Base-by-base conservation (phyloP, 805 yeast genomes). In the Starmerella davenportii region DNA sequence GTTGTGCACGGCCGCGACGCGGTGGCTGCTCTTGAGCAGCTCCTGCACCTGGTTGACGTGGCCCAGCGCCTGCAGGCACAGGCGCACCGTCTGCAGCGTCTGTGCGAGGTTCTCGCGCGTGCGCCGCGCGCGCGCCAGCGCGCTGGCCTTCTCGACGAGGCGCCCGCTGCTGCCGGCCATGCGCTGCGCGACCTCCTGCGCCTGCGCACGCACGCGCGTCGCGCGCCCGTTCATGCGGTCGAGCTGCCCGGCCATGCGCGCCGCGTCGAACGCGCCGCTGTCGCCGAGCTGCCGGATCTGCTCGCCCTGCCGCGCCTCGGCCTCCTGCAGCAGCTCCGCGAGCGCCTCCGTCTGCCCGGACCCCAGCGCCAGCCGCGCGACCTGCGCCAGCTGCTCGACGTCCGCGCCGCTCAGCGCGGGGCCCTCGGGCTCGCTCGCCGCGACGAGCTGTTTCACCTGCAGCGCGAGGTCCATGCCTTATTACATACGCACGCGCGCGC, bases 41-140 rank as follows among this genome's bases (percentile, higher is more conserved):
- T 79, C 85, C 53, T 82, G 81, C 36, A 84, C 79, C 51, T 75
- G 79, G 58, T 84, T 85, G 14, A 93, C 79, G 48, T 79, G 68
- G 51, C 85, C 93, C 39, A 87, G 64, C 8, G 85, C 85, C 46
- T 78, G 82, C 19, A 85, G 63, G 47, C 93, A 78, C 36, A 74
- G 66, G 39, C 69, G 72, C 27, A 87, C 70, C 17, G 81, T 72
- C 30, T 69, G 65, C 5, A 70, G 70, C 0, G 93, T 76, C 47
- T 79, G 81, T 38, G 70, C 69, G 43, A 87, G 75, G 53, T 79
- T 79, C 37, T 62, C 61, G 15, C 73, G 65, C 5, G 51, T 48
- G 15, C 46, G 43, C 15, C 36, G 29, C 41, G 39, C 38, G 21
- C 35, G 34, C 16, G 43, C 42, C 11, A 41, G 44, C 30, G 43